Conservation (phyloP, 441 rosid species). For the Sinapis alba region DNA sequence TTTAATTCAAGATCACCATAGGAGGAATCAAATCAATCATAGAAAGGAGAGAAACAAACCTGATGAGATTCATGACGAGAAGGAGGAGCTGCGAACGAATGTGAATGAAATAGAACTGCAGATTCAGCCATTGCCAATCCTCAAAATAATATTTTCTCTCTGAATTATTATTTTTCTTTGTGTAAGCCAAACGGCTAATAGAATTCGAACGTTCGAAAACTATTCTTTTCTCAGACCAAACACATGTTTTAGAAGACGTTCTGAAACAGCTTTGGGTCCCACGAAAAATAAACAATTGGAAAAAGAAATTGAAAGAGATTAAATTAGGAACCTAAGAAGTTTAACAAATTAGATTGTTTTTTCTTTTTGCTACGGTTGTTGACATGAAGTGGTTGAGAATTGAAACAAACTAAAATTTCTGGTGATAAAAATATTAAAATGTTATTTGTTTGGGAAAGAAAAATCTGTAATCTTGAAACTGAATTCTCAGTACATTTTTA, state of each 20-base stretch:
- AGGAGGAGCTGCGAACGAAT: slow-evolving; percentile 34
- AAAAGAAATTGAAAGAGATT: not conserved
- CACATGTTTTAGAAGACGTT: slow-evolving; percentile 33
- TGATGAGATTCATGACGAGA: slow-evolving; percentile 31
- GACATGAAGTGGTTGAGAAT: slow-evolving; percentile 33
- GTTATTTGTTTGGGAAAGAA: not conserved
- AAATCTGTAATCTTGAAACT: slow-evolving; percentile 10
- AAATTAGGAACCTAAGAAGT: slow-evolving; percentile 9
- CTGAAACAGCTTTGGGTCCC: slow-evolving; percentile 29
- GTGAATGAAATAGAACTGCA: slow-evolving; percentile 32
- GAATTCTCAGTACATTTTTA: not conserved
- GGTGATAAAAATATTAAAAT: not conserved
- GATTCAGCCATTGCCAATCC: slow-evolving; percentile 35
- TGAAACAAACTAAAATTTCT: slow-evolving; percentile 4
- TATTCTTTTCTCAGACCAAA: slow-evolving; percentile 9
- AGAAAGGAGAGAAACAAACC: slow-evolving; percentile 24
- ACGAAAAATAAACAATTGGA: not conserved
- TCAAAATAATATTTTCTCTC: not conserved
- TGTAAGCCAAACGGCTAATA: slow-evolving; percentile 36
- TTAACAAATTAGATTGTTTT: slow-evolving; percentile 23
- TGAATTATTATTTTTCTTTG: not conserved
- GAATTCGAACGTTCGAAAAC: slow-evolving; percentile 22
- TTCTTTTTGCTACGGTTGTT: slow-evolving; percentile 32
- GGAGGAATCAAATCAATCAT: not conserved
- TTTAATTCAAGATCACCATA: not conserved